phyloP scores from a whole-genome alignment of 2,329 filamentous ascomycete genomes.

The Grosmannia huntii region DNA sequence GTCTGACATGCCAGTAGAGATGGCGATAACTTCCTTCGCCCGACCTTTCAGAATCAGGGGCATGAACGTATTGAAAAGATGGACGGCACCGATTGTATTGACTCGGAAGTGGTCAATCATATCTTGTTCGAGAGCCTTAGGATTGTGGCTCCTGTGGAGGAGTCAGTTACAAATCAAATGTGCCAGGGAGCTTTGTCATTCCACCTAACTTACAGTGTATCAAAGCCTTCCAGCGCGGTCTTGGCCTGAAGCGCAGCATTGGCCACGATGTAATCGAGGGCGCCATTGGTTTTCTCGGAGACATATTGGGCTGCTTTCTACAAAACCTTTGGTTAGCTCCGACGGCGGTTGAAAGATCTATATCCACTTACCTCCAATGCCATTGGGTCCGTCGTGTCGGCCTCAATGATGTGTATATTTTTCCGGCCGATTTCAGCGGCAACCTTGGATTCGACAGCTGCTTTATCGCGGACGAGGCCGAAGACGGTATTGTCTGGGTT shows the following conservation, averaged over 20 bases:
- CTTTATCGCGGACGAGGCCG: slow-evolving; percentile 34
- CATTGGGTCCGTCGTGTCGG: slow-evolving; percentile 24
- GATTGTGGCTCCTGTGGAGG: slow-evolving; percentile 16
- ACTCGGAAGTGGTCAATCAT: slow-evolving; percentile 23
- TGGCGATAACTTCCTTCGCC: slow-evolving; percentile 39
- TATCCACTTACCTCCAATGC: slow-evolving; percentile 21
- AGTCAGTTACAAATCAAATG: neutral
- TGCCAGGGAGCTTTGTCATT: neutral
- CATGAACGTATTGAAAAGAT: slow-evolving; percentile 39
- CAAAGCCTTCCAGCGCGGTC: slow-evolving; percentile 6
- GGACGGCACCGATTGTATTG: slow-evolving; percentile 39
- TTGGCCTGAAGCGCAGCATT: slow-evolving; percentile 29
- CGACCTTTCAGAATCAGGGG: slow-evolving; percentile 37
- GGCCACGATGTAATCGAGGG: slow-evolving; percentile 38
- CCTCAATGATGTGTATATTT: slow-evolving; percentile 34
- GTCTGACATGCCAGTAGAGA: slow-evolving; percentile 37
- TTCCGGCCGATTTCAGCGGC: slow-evolving; percentile 23
- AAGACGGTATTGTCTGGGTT: slow-evolving; percentile 29
- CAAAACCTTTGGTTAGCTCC: neutral
- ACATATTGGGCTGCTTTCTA: slow-evolving; percentile 16
- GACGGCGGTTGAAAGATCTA: neutral
- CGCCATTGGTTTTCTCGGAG: slow-evolving; percentile 21
- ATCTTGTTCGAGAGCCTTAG: slow-evolving; percentile 21
- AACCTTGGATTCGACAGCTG: slow-evolving; percentile 29
- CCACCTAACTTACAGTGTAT: slow-evolving; percentile 1